Base-by-base conservation (phyloP, 2,329 filamentous ascomycete genomes). In the Botryotinia calthae region DNA sequence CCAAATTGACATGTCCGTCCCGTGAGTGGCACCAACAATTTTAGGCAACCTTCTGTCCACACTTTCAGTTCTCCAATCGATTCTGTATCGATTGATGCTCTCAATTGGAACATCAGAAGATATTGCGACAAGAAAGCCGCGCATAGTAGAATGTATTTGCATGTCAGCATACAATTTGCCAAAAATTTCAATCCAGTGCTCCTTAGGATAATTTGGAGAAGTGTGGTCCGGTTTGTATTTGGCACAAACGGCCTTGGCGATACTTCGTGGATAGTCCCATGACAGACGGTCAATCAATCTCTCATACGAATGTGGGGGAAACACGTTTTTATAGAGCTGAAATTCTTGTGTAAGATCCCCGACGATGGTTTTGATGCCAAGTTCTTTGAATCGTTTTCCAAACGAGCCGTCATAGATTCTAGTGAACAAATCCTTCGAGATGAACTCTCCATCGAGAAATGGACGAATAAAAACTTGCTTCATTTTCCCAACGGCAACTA, bases 331-430 rank as follows among this genome's bases (percentile, higher is more conserved):
- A 61, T 76, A 76, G 3, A 73, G 20, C 46, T 74, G 72, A 18
- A 73, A 72, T 46, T 76, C 75, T 51, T 75, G 70, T n/a, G 75
- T 76, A 5, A 76, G 62, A 65, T 76, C 75, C 22, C 75, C 74
- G 44, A 75, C 74, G 6, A 76, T 74, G 6, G 64, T 75, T 46
- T 74, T 34, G 31, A 76, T 75, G 20, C 70, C 72, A 18, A 75
- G 72, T 10, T 74, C 67, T 37, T 71, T 71, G 68, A 76, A 70
- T 14, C 75, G 37, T 34, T 63, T 48, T 1, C 74, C 73, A 59
- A 76, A 73, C 10, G 48, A 58, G 16, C 75, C 75, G 64, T 71
- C 56, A 58, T 67, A 72, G 14, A 76, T 70, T 54, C 48, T 72
- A 28, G 28, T 44, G 56, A 76, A 76, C 1, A 76, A 56, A 65